These are phyloP conservation scores for Flaveria trinervia DNA, from an alignment of 129 eudicot genomes.

Conservation along the genomic window DNA sequence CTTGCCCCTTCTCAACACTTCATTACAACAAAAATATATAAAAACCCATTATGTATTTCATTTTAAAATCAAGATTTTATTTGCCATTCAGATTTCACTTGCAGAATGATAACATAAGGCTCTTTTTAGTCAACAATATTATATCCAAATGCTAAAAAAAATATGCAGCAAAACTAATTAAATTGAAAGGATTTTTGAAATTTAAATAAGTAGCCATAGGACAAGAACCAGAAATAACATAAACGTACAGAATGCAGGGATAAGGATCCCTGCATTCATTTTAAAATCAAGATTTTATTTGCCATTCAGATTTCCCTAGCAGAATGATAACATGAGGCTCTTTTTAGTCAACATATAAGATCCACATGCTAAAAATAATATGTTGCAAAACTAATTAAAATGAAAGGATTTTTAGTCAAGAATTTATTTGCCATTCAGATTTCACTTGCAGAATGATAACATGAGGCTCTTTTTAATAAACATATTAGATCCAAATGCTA, in stretches of 20 bases:
- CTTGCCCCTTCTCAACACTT: constrained; percentile 71
- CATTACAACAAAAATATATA: constrained; percentile 11
- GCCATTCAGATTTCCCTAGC: constrained; percentile 1
- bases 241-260: constrained; percentile 11
- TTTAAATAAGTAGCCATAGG: background rate
- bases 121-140: constrained; percentile 20
- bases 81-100: constrained; percentile 7
- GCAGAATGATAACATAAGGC: constrained; percentile 17
- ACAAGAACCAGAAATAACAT: background rate
- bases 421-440: background rate
- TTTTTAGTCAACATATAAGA: constrained; percentile 23
- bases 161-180: constrained; percentile 8
- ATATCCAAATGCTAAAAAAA: constrained; percentile 8
- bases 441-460: constrained; percentile 15
- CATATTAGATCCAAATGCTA: constrained; percentile 18
- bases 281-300: background rate
- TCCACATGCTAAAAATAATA: constrained; percentile 4
- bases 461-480: constrained; percentile 17
- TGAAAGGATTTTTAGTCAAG: too few species aligned
- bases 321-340: constrained; percentile 16
- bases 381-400: constrained; percentile 7
- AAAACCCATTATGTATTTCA: constrained; percentile 4
- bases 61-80: background rate
- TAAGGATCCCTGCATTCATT: constrained; percentile 1
- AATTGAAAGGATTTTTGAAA: background rate